Conservation (phyloP, 2,329 filamentous ascomycete species). For the Colletotrichum lentis region DNA sequence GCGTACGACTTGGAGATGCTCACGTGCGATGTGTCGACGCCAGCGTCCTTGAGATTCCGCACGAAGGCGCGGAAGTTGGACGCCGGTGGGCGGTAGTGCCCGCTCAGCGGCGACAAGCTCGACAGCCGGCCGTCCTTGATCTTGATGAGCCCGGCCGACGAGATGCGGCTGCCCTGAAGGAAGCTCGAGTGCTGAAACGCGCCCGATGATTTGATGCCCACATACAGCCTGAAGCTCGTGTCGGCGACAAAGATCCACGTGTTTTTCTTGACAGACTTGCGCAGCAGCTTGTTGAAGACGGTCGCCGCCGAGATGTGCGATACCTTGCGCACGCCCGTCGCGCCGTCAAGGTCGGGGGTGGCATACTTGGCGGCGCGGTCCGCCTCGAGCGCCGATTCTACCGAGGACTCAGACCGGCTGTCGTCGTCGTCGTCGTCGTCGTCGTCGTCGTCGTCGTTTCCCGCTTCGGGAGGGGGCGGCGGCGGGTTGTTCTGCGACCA, state of each 20-base stretch:
- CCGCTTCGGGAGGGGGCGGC: constrained; percentile 36
- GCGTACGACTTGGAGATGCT: constrained; percentile 84
- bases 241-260: constrained; percentile 96
- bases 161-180: constrained; percentile 81
- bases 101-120: constrained; percentile 74
- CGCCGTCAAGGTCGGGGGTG: constrained; percentile 68
- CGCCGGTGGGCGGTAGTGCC: constrained; percentile 86
- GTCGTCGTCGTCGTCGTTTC: constrained; percentile 40
- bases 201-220: constrained; percentile 88
- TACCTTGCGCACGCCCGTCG: constrained; percentile 62
- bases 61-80: constrained; percentile 86
- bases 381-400: constrained; percentile 61
- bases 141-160: constrained; percentile 84
- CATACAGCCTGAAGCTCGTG: constrained; percentile 83
- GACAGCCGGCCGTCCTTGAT: constrained; percentile 82
- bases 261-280: constrained; percentile 82
- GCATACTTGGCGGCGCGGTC: constrained; percentile 71
- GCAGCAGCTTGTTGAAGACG: constrained; percentile 79
- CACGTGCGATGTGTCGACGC: constrained; percentile 81
- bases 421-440: constrained; percentile 42
- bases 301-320: constrained; percentile 75
- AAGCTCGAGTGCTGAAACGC: constrained; percentile 93
- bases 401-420: constrained; percentile 49
- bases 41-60: constrained; percentile 72
- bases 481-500: constrained; percentile 51